phyloP scores from a whole-genome alignment of 495 filamentous ascomycete species.

The Penicillium chermesinum region DNA sequence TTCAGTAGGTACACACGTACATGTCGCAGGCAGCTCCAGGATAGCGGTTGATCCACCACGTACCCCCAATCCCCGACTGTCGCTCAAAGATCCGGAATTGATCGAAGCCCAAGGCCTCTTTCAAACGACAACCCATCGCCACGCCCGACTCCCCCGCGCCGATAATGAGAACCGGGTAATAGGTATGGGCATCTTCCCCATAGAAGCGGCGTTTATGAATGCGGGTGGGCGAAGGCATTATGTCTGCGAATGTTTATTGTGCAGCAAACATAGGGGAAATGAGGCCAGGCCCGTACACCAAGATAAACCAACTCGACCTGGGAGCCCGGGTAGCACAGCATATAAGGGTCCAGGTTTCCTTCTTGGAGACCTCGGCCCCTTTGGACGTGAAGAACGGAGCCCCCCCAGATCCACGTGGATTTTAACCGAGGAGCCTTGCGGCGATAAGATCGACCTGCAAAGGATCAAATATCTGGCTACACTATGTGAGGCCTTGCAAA shows the following conservation, averaged over 20 bases:
- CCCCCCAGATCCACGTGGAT: too few relatives aligned
- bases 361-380: too few relatives aligned
- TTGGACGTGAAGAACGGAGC: too few relatives aligned
- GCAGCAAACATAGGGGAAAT: too few relatives aligned
- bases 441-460: too few relatives aligned
- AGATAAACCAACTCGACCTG: too few relatives aligned
- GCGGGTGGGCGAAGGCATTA: slow-evolving; percentile 25
- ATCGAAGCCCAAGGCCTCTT: slow-evolving; percentile 53
- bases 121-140: slow-evolving; percentile 59
- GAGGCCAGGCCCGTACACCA: too few relatives aligned
- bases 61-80: slow-evolving; percentile 58
- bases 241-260: too few relatives aligned
- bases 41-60: slow-evolving; percentile 65
- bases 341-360: too few relatives aligned
- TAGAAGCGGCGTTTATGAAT: slow-evolving; percentile 46
- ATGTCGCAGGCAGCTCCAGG: slow-evolving; percentile 56
- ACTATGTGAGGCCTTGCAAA: too few relatives aligned
- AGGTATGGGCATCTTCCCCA: slow-evolving; percentile 47
- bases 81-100: slow-evolving; percentile 63
- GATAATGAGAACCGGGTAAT: slow-evolving; percentile 49
- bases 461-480: too few relatives aligned
- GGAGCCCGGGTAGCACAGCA: too few relatives aligned
- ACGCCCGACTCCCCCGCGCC: slow-evolving; percentile 66
- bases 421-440: not conserved
- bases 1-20: slow-evolving; percentile 15